Evolutionary conservation across 2,329 filamentous ascomycete genomes (phyloP).

Genomic region (Aspergillus pseudoterreus): DNA sequence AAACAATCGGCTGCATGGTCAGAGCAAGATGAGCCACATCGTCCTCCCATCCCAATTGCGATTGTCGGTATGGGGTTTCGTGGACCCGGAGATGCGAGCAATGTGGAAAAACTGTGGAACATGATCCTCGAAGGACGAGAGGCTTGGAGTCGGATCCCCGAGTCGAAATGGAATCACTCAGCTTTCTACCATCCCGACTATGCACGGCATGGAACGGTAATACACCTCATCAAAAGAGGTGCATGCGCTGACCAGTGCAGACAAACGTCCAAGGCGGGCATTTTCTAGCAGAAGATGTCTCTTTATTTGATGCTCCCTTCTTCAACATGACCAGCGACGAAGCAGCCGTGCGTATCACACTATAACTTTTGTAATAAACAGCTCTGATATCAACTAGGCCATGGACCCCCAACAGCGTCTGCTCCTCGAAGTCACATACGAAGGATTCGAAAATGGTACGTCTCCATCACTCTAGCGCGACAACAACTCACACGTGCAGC

Average conservation of each 20-base stretch:
- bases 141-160: constrained; percentile 19
- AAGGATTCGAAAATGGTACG: constrained; percentile 28
- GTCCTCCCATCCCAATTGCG: constrained; percentile 19
- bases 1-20: too few species aligned
- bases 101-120: constrained; percentile 18
- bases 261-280: constrained; percentile 24
- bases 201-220: constrained; percentile 21
- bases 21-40: constrained; percentile 4
- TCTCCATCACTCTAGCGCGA: not conserved
- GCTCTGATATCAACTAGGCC: constrained; percentile 8
- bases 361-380: too few species aligned
- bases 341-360: constrained; percentile 18
- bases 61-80: constrained; percentile 25
- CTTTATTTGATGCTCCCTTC: constrained; percentile 31
- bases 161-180: constrained; percentile 16
- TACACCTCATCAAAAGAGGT: too few species aligned
- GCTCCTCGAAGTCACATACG: constrained; percentile 27
- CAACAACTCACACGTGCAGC: constrained; percentile 11
- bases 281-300: constrained; percentile 24
- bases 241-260: constrained; percentile 8
- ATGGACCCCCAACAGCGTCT: constrained; percentile 31
- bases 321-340: constrained; percentile 32
- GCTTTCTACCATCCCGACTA: constrained; percentile 26
- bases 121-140: constrained; percentile 19
- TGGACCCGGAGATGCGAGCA: constrained; percentile 20